Evolutionary conservation across 148 eudicot genomes (phyloP).

Genomic region (Silene uniflora): DNA sequence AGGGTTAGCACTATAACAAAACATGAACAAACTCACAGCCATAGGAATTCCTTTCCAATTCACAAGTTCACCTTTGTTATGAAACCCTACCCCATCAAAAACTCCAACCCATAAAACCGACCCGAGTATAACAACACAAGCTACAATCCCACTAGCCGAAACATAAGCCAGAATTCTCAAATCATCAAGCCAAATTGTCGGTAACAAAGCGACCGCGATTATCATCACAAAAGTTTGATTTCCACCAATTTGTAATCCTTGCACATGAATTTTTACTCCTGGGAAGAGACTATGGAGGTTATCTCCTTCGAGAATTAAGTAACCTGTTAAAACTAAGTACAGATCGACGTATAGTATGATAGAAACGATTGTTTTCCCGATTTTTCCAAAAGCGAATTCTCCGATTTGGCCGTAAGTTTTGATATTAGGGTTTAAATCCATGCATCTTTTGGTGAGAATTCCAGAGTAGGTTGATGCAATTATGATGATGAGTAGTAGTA

Average conservation of each 20-base stretch:
- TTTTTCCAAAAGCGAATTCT: constrained; percentile 35
- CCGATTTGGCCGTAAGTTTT: constrained; percentile 42
- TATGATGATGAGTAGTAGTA: constrained; percentile 33
- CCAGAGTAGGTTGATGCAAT: constrained; percentile 36
- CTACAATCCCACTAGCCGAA: constrained; percentile 42
- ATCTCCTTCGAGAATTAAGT: constrained; percentile 51
- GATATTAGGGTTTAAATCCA: constrained; percentile 37
- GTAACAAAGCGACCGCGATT: constrained; percentile 34
- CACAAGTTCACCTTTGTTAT: constrained; percentile 31
- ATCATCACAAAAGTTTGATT: constrained; percentile 34
- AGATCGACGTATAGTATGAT: constrained; percentile 35
- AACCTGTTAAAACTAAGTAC: constrained; percentile 42
- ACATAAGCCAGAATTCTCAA: constrained; percentile 37
- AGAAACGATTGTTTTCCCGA: constrained; percentile 37
- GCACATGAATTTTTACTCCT: neutral
- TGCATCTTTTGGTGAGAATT: constrained; percentile 37
- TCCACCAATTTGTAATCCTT: constrained; percentile 23
- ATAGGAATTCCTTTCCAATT: constrained; percentile 39
- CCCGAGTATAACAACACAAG: constrained; percentile 25
- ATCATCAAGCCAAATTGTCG: constrained; percentile 40
- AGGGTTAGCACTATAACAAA: constrained; percentile 50
- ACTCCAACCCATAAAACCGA: constrained; percentile 40
- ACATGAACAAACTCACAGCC: constrained; percentile 44
- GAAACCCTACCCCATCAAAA: constrained; percentile 43
- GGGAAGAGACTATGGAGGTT: constrained; percentile 42